phyloP scores from a whole-genome alignment of 116 monocot genomes.

The Dioscorea cayenensis region DNA sequence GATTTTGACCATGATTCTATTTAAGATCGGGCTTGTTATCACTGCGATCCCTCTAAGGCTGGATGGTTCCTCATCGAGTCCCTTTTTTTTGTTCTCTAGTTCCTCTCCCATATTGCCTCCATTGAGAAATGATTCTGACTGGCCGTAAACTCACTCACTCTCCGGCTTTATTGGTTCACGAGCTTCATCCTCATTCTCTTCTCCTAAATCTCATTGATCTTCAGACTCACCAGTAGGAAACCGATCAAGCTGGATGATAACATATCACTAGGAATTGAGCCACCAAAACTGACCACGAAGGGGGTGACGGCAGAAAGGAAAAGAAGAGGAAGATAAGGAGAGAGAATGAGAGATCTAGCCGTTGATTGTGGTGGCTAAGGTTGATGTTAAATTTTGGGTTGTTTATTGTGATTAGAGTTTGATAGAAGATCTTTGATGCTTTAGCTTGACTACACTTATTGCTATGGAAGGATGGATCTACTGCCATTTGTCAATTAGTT shows the following conservation, averaged over 20 bases:
- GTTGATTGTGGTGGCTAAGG: no score
- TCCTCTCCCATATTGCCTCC: conserved; percentile 26
- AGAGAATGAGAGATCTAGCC: no score
- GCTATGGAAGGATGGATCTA: no score
- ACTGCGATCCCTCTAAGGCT: conserved; percentile 14
- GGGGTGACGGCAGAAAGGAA: no score
- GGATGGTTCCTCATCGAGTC: conserved; percentile 13
- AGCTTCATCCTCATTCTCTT: conserved; percentile 32
- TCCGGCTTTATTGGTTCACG: conserved; percentile 58
- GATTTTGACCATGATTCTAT: no score
- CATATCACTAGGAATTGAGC: conserved; percentile 11
- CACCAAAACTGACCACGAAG: no score
- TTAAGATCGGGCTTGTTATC: conserved; percentile 27
- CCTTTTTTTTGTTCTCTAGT: conserved; percentile 29
- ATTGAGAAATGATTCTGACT: conserved; percentile 51
- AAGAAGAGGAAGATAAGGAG: no score
- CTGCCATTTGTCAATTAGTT: no score
- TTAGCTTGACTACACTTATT: no score
- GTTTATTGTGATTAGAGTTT: no score
- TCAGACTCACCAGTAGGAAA: conserved; percentile 26
- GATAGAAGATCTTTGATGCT: no score
- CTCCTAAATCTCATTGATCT: conserved; percentile 28
- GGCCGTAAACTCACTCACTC: conserved; percentile 28
- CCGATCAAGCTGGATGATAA: conserved; percentile 23
- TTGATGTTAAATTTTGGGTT: no score